Conservation (phyloP, 1,284 basidiomycete species). For the Ustilago loliicola region DNA sequence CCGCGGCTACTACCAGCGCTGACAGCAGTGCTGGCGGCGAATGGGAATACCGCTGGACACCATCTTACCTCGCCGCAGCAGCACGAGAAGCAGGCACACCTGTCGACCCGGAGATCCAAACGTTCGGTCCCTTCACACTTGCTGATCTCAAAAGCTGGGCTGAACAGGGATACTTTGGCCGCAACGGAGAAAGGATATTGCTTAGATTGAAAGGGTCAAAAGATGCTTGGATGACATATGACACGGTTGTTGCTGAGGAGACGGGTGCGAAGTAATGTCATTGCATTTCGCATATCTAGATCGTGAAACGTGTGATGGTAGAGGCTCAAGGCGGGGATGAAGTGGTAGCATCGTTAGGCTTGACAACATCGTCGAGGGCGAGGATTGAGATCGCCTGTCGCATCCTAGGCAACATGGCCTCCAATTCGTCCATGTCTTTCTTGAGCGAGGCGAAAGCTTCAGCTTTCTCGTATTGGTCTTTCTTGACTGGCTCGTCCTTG, state of each 20-base stretch:
- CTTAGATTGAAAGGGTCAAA: constrained; percentile 38
- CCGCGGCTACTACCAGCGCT: background rate
- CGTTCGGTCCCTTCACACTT: constrained; percentile 62
- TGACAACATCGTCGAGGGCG: background rate
- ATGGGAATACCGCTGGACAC: constrained; percentile 67
- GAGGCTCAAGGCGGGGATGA: background rate
- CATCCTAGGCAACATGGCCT: constrained; percentile 6
- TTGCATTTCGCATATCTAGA: background rate
- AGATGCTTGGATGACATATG: constrained; percentile 33
- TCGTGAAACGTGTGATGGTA: background rate
- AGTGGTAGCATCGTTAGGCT: background rate
- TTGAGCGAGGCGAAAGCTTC: background rate
- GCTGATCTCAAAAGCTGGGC: constrained; percentile 60
- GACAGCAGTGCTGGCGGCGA: constrained; percentile 3
- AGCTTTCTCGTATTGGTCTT: background rate
- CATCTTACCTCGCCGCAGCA: constrained; percentile 59
- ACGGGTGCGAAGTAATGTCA: constrained; percentile 2
- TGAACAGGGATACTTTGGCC: constrained; percentile 65
- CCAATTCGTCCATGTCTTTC: background rate
- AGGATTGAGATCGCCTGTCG: background rate
- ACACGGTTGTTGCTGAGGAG: constrained; percentile 7
- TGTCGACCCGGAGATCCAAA: constrained; percentile 53
- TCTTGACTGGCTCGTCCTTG: background rate
- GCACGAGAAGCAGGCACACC: constrained; percentile 35
- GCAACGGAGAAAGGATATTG: constrained; percentile 56